Conservation (phyloP, 2,329 filamentous ascomycete species). For the Myriosclerotinia duriaeana region DNA sequence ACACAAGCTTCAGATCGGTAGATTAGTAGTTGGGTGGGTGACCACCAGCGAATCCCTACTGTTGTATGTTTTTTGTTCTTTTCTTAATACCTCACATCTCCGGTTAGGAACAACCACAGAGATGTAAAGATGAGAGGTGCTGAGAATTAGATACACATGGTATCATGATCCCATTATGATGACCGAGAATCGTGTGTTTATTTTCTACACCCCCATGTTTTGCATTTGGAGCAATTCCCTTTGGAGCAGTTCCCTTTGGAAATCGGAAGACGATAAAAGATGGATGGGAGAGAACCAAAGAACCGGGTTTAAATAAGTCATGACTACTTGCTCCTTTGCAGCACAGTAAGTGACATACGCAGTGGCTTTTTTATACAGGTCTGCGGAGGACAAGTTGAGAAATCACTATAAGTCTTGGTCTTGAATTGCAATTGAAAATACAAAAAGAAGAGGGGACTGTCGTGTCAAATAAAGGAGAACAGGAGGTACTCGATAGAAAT, state of each 20-base stretch:
- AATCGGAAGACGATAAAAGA: background rate
- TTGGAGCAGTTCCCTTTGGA: background rate
- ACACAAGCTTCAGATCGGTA: constrained; percentile 17
- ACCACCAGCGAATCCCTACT: constrained; percentile 21
- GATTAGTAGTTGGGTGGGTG: constrained; percentile 23
- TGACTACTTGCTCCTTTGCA: background rate
- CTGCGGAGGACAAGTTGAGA: too few relatives aligned
- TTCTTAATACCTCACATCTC: background rate
- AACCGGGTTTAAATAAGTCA: background rate
- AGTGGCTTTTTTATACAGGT: background rate
- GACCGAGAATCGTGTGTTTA: too few relatives aligned
- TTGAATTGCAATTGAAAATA: background rate
- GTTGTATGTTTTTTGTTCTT: constrained; percentile 11
- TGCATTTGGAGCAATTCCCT: too few relatives aligned
- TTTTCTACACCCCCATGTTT: background rate
- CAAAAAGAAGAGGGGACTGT: background rate
- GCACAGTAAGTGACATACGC: background rate
- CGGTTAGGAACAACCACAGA: background rate
- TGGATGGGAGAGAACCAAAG: background rate
- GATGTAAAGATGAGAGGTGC: background rate
- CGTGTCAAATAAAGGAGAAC: background rate
- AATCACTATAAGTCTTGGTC: background rate
- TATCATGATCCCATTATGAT: too few relatives aligned
- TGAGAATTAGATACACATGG: too few relatives aligned
- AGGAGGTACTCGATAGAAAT: background rate